These are phyloP conservation scores for Carex sylvatica DNA, from an alignment of 202 grass and related monocot species.

Conservation along the genomic window DNA sequence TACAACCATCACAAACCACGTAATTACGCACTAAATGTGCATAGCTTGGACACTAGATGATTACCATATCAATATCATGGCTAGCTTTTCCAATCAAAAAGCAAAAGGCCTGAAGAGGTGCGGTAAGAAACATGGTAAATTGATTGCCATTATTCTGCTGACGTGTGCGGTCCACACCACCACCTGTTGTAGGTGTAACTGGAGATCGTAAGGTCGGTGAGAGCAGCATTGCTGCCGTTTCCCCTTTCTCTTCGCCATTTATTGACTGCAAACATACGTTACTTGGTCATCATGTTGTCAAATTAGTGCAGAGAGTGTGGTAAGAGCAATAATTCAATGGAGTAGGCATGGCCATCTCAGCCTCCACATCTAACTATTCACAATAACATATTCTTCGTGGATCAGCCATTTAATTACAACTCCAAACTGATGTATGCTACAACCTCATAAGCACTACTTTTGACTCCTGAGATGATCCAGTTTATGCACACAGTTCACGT, in stretches of 20 bases:
- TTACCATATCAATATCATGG: conserved; percentile 56
- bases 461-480: not conserved
- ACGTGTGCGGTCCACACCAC: conserved; percentile 46
- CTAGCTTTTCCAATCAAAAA: conserved; percentile 58
- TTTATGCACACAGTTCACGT: not conserved
- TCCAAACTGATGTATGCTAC: not conserved
- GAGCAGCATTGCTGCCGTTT: conserved; percentile 73
- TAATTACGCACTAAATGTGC: conserved; percentile 13
- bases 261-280: conserved; percentile 45
- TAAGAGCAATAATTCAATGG: not conserved
- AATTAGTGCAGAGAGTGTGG: not conserved
- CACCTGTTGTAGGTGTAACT: conserved; percentile 13
- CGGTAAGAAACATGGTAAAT: conserved; percentile 93
- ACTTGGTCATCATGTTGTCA: conserved; percentile 8
- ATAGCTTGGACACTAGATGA: conserved; percentile 16
- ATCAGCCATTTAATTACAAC: not conserved
- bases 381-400: not conserved
- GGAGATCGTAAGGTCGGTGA: conserved; percentile 64
- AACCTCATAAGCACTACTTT: not conserved
- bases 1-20: conserved; percentile 16
- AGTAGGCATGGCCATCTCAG: not conserved
- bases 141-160: conserved; percentile 60
- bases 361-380: conserved; percentile 3
- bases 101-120: conserved; percentile 96
- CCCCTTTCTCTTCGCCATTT: conserved; percentile 79